phyloP scores from a whole-genome alignment of 2,329 filamentous ascomycete species.

The Fusarium metavorans region DNA sequence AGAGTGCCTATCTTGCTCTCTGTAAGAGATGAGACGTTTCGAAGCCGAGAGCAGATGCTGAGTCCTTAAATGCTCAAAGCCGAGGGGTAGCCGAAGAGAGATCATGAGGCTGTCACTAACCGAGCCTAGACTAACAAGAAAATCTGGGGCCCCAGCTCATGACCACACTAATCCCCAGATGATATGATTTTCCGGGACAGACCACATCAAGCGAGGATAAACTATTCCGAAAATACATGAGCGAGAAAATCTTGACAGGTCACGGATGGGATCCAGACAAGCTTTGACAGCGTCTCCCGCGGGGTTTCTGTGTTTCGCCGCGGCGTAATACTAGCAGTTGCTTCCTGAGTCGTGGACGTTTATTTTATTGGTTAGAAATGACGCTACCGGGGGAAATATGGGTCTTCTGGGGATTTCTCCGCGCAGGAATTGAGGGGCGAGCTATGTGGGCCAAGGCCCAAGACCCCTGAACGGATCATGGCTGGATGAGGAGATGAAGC shows the following conservation, averaged over 20 bases:
- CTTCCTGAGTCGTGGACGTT: neutral
- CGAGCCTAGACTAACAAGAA: neutral
- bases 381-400: neutral
- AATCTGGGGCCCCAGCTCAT: conserved; percentile 3
- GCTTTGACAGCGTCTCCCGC: neutral
- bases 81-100: neutral
- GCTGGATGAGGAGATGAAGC: neutral
- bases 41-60: neutral
- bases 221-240: neutral
- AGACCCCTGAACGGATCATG: neutral
- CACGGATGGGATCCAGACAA: neutral
- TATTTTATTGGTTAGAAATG: neutral
- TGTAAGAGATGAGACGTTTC: neutral
- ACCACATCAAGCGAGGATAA: neutral
- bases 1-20: neutral
- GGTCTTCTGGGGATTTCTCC: neutral
- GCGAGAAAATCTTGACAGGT: neutral
- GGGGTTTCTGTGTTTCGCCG: neutral
- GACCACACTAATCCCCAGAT: neutral
- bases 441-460: neutral
- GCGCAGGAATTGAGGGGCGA: neutral
- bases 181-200: conserved; percentile 1
- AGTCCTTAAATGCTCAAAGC: neutral
- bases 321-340: neutral
- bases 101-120: neutral